Evolutionary conservation across 208 protist genomes (phyloP), one percentile per base, ranked within the genome.

Genomic region (Acanthamoeba sp.): DNA sequence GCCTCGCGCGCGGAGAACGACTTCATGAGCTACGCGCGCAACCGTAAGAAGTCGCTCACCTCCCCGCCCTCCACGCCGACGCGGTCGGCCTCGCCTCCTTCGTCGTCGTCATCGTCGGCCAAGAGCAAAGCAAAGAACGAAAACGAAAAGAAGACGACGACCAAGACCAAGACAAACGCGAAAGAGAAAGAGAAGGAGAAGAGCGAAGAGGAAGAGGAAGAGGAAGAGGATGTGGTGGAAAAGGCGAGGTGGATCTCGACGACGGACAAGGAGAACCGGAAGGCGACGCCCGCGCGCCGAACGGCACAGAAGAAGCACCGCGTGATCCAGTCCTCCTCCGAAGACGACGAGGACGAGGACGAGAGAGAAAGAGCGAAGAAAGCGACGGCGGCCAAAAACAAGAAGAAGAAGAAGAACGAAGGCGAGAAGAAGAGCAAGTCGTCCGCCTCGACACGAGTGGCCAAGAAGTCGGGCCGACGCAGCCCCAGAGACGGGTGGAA

Each of bases 301-400:
- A 85, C 76, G 29, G 76, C 76, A 2, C 76, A 85, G 45, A 7
- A 42, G 4, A 85, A 85, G 45, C 1, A 34, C n/a, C 38, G 76
- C 38, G 20, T 85, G 24, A 85, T 85, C 22, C 76, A 85, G 9
- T 85, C 76, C 9, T 85, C 76, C 3, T 85, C 76, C n/a, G 76
- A 85, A 85, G 76, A 85, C 45, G 76, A 85, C 16, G 76, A 85
- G 1, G 76, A 85, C 27, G 38, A 78, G 4, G 38, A 45, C 5
- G 69, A 78, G 29, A 66, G 10, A 27, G 14, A 45, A 10, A 22
- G 69, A 4, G n/a, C 7, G 32, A 78, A 78, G 34, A 78, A 73
- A 36, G 34, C 64, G 64, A 16, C 27, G n/a, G 34, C 5, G 64
- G 10, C 7, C 1, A 34, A 76, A 38, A 4, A 10, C 9, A 76